phyloP scores from a whole-genome alignment of 2,329 filamentous ascomycete species.

The Didymella lethalis region DNA sequence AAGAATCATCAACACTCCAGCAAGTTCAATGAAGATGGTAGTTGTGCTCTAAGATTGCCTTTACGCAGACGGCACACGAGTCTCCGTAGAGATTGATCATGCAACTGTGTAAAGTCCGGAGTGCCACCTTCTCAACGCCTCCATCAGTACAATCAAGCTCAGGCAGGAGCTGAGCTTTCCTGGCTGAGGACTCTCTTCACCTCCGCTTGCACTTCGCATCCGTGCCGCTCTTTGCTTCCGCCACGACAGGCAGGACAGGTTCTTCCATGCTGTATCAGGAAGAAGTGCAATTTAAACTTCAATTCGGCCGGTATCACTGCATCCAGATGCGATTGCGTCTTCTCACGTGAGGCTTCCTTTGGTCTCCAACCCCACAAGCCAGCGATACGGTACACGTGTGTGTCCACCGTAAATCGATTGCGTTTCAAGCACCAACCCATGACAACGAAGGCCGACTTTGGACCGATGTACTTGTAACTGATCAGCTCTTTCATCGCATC shows the following conservation, averaged over 20 bases:
- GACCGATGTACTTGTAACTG: conserved; percentile 5
- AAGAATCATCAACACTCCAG: too few relatives aligned
- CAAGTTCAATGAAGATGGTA: too few relatives aligned
- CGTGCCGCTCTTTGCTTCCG: not conserved
- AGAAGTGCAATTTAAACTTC: conserved; percentile 5
- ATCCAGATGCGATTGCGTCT: not conserved
- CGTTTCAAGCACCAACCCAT: conserved; percentile 5
- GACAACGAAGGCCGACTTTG: conserved; percentile 3
- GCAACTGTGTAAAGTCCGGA: too few relatives aligned
- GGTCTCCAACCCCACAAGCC: conserved; percentile 1
- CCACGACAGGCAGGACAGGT: conserved; percentile 3
- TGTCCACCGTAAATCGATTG: conserved; percentile 1
- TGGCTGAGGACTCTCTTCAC: not conserved
- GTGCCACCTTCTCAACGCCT: too few relatives aligned
- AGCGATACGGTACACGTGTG: conserved; percentile 5
- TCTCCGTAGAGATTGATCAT: too few relatives aligned
- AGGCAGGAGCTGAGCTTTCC: too few relatives aligned
- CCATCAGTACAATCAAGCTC: too few relatives aligned
- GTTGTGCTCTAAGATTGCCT: too few relatives aligned
- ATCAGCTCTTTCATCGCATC: conserved; percentile 4
- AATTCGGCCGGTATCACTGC: conserved; percentile 1
- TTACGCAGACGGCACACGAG: too few relatives aligned
- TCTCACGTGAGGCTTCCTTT: not conserved
- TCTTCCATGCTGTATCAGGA: conserved; percentile 1
- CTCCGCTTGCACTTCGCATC: not conserved